A percentile compares a stretch with the other conserved stretches of the same genome.
Conservation (phyloP, 305 asterid genomes). For the Caryopteris hybrid region DNA sequence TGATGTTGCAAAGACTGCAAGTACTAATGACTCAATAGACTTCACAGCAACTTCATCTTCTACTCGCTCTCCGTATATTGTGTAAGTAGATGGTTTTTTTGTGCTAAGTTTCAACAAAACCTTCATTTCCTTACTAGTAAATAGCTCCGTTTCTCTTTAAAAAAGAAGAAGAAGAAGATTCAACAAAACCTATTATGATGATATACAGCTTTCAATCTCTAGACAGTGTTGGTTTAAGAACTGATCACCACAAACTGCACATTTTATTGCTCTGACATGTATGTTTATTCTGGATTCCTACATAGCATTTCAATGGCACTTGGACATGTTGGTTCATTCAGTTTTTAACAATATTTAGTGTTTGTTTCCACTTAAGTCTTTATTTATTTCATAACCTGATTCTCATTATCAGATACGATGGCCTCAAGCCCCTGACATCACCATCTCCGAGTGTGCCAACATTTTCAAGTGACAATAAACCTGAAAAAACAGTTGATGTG, state of each 20-base stretch:
- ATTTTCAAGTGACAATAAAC: slow-evolving; percentile 14
- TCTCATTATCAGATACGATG: slow-evolving; percentile 44
- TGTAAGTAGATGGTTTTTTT: slow-evolving; percentile 31
- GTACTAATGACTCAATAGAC: slow-evolving; percentile 3
- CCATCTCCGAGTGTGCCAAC: slow-evolving; percentile 52
- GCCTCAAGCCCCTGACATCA: slow-evolving; percentile 56
- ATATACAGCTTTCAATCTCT: too few species aligned
- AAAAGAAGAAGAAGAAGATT: too few species aligned
- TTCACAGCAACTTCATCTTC: slow-evolving; percentile 16
- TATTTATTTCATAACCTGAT: neutral
- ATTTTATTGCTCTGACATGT: too few species aligned
- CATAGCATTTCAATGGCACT: too few species aligned
- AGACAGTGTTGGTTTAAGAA: too few species aligned
- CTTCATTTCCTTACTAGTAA: neutral
- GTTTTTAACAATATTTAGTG: too few species aligned
- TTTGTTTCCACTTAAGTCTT: too few species aligned
- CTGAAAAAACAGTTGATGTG: slow-evolving; percentile 18
- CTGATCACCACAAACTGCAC: too few species aligned
- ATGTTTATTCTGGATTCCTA: too few species aligned
- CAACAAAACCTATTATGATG: too few species aligned
- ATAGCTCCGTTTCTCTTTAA: too few species aligned
- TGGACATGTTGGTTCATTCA: too few species aligned
- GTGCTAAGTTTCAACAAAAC: neutral
- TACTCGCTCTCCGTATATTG: slow-evolving; percentile 30
- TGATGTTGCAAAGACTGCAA: slow-evolving; percentile 23